These are phyloP conservation scores for Dendrostoma leiphaemia DNA, from an alignment of 2,329 filamentous ascomycete species.

Conservation along the genomic window DNA sequence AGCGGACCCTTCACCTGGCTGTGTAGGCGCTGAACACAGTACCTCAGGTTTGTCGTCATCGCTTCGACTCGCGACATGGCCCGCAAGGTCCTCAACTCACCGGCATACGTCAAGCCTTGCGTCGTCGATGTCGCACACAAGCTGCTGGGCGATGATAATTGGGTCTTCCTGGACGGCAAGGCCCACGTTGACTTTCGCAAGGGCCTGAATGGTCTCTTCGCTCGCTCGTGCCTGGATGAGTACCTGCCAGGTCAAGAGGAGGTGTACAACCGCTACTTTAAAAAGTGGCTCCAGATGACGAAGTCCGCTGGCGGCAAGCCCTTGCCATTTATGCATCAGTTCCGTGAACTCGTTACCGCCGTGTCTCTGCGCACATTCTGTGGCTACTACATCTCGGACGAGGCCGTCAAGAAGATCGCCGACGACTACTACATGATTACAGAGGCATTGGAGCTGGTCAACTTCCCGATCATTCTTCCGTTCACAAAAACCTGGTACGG, in stretches of 20 bases:
- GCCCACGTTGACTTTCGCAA: constrained; percentile 96
- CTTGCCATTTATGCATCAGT: constrained; percentile 83
- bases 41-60: constrained; percentile 85
- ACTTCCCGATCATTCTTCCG: constrained; percentile 94
- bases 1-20: too few relatives aligned
- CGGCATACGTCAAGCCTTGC: constrained; percentile 87
- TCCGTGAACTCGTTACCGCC: constrained; percentile 93
- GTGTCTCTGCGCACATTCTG: constrained; percentile 96
- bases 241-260: constrained; percentile 93
- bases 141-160: constrained; percentile 87
- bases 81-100: constrained; percentile 95
- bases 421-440: constrained; percentile 98
- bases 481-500: constrained; percentile 97
- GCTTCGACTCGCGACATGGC: constrained; percentile 93
- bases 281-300: constrained; percentile 73
- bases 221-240: constrained; percentile 77
- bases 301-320: constrained; percentile 70
- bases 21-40: constrained; percentile 11
- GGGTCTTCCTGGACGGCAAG: constrained; percentile 96
- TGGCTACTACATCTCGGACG: constrained; percentile 89
- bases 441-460: constrained; percentile 92
- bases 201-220: constrained; percentile 92
- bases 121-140: constrained; percentile 94
- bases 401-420: constrained; percentile 88
- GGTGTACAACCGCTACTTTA: constrained; percentile 85